A percentile compares a stretch with the other conserved stretches of the same genome.
These are phyloP conservation scores for Cystofilobasidium bisporidii DNA, from an alignment of 768 basidiomycete species.

Conservation along the genomic window DNA sequence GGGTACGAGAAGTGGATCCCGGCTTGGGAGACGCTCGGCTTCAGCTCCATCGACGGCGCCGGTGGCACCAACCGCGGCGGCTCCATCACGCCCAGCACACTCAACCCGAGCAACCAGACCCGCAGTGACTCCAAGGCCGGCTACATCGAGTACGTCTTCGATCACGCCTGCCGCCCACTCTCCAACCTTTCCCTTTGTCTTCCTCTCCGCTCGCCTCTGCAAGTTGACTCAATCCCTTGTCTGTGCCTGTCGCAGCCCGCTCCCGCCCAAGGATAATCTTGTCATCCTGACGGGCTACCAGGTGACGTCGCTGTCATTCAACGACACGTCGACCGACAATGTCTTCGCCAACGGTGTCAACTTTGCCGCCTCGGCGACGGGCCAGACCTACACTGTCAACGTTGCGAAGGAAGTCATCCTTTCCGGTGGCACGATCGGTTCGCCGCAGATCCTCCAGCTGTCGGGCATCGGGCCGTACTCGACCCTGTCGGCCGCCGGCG, in stretches of 20 bases:
- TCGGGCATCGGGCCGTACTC: constrained; percentile 55
- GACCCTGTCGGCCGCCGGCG: constrained; percentile 46
- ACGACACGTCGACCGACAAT: constrained; percentile 36
- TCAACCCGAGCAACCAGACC: constrained; percentile 58
- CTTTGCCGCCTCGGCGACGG: constrained; percentile 43
- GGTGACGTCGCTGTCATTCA: constrained; percentile 47
- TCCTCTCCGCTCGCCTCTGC: neutral
- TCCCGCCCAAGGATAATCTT: constrained; percentile 47
- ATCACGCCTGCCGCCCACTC: neutral
- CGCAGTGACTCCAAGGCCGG: constrained; percentile 55
- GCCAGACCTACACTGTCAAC: constrained; percentile 44
- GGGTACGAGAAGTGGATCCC: constrained; percentile 22
- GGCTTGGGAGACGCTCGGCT: constrained; percentile 7
- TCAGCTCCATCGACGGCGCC: constrained; percentile 18
- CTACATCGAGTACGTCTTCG: constrained; percentile 48
- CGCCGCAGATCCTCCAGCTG: constrained; percentile 50
- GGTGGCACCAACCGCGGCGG: constrained; percentile 33
- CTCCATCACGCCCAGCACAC: constrained; percentile 50
- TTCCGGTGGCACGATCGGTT: constrained; percentile 47
- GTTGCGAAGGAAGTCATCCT: constrained; percentile 55
- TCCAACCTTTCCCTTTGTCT: too few relatives aligned
- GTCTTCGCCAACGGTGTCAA: constrained; percentile 48
- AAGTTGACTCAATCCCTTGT: neutral
- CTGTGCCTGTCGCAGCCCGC: neutral
- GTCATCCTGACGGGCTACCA: constrained; percentile 55